Conservation (phyloP, 345 rosid genomes). For the Combretum micranthum region DNA sequence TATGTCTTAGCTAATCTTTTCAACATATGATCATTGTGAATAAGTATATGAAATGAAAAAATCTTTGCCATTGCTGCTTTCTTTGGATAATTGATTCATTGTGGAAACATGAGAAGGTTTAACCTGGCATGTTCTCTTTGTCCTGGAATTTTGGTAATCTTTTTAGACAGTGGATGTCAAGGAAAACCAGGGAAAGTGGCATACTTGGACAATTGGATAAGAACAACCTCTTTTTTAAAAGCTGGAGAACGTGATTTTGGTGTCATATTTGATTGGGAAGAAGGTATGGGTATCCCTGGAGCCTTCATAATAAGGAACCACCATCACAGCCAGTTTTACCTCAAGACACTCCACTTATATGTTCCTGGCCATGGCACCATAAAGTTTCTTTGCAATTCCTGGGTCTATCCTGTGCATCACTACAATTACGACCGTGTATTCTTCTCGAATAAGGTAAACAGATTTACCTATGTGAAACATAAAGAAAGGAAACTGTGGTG, state of each 20-base stretch:
- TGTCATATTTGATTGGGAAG: conserved; percentile 12
- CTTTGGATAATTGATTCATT: too few species aligned
- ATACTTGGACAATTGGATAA: conserved; percentile 11
- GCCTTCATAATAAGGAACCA: conserved; percentile 6
- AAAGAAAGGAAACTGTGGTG: too few species aligned
- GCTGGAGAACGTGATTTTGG: conserved; percentile 11
- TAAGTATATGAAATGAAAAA: too few species aligned
- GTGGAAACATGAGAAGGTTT: too few species aligned
- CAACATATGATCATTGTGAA: too few species aligned
- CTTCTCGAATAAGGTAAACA: conserved; percentile 15
- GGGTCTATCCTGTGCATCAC: conserved; percentile 15
- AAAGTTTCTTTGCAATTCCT: conserved; percentile 16
- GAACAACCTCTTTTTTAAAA: conserved; percentile 2
- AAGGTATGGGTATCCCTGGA: conserved; percentile 7
- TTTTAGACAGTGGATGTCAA: conserved; percentile 7
- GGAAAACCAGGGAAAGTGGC: conserved; percentile 11
- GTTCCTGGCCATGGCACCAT: conserved; percentile 5
- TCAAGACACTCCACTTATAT: conserved; percentile 6
- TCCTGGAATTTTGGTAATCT: too few species aligned
- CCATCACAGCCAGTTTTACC: conserved; percentile 15
- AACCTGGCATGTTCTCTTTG: too few species aligned
- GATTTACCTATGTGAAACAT: too few species aligned
- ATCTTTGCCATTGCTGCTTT: too few species aligned
- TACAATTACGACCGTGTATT: conserved; percentile 13
- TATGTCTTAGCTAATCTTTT: too few species aligned